Evolutionary conservation across 768 basidiomycete genomes (phyloP).

Genomic region (Phanerodontia chrysosporium): DNA sequence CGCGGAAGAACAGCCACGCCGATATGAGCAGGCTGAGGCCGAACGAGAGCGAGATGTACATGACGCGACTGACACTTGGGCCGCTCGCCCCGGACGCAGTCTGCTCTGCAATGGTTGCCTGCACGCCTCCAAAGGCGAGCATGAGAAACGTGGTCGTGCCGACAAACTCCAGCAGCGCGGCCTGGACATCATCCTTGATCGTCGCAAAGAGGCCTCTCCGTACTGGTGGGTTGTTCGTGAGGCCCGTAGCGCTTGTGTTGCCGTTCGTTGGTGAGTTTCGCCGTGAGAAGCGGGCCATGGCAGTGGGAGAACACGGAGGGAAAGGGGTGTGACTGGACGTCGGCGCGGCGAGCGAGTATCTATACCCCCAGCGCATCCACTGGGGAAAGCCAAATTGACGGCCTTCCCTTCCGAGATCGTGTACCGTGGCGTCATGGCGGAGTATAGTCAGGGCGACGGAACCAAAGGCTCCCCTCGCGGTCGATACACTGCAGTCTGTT

Average conservation of each 20-base stretch:
- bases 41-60: constrained; percentile 58
- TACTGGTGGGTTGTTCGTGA: background rate
- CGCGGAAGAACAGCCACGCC: constrained; percentile 65
- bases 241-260: background rate
- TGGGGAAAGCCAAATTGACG: background rate
- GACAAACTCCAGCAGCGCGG: constrained; percentile 53
- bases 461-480: background rate
- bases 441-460: background rate
- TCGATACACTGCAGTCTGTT: too few species aligned
- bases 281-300: constrained; percentile 1
- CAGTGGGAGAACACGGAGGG: background rate
- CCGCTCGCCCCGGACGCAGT: constrained; percentile 6
- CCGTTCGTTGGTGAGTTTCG: constrained; percentile 3
- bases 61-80: constrained; percentile 32
- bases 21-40: constrained; percentile 59
- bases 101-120: constrained; percentile 43
- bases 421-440: background rate
- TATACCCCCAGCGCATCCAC: background rate
- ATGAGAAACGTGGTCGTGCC: constrained; percentile 61
- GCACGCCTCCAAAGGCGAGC: constrained; percentile 62
- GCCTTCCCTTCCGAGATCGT: background rate
- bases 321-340: background rate
- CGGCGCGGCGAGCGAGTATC: background rate
- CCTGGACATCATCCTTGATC: constrained; percentile 38
- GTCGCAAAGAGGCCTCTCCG: constrained; percentile 20